Evolutionary conservation across 106 monocot species (phyloP).

Genomic region (Dioscorea dumetorum): DNA sequence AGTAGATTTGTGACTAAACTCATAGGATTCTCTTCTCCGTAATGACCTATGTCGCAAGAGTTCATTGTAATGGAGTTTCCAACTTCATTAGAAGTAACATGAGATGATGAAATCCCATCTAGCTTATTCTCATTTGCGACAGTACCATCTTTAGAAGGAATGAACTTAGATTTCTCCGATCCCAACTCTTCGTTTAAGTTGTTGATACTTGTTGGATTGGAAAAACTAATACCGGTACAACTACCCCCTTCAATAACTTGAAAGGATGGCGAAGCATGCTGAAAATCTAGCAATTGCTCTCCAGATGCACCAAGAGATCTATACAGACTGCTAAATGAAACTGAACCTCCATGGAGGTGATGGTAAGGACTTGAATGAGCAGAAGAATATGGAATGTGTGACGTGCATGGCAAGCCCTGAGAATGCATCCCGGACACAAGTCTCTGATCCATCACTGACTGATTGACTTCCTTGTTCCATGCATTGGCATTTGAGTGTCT

Average conservation of each 20-base stretch:
- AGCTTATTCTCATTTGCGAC: constrained; percentile 7
- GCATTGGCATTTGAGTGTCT: background rate
- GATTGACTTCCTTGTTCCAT: constrained; percentile 1
- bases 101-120: constrained; percentile 4
- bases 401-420: background rate
- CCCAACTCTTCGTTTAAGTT: too few relatives aligned
- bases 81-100: constrained; percentile 1
- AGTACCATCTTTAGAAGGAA: background rate
- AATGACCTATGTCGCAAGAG: background rate
- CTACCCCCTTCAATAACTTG: background rate
- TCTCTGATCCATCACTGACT: constrained; percentile 10
- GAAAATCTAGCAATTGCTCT: constrained; percentile 8
- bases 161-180: too few relatives aligned
- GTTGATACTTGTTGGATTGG: too few relatives aligned
- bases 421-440: constrained; percentile 9
- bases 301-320: constrained; percentile 3
- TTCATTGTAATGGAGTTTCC: background rate
- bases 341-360: background rate
- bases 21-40: constrained; percentile 7
- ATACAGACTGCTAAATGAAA: background rate
- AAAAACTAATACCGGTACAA: background rate
- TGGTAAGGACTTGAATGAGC: background rate
- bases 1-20: background rate
- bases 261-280: constrained; percentile 11
- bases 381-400: constrained; percentile 2